These are phyloP conservation scores for Pythium plurisporium DNA, from an alignment of 352 stramenopile species.

Conservation along the genomic window DNA sequence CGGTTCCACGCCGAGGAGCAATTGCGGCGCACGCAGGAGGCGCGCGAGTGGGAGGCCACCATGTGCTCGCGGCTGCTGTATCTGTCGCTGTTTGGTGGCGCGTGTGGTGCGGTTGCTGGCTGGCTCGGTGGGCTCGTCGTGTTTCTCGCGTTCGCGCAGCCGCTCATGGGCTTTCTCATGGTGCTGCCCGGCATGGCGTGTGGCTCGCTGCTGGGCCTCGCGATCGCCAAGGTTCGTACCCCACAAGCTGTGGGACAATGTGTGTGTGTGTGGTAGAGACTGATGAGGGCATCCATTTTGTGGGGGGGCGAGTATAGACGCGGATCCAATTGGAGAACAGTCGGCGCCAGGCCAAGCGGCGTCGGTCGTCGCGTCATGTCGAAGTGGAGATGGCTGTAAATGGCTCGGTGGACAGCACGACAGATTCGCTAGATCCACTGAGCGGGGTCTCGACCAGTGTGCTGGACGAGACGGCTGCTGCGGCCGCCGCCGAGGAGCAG, in stretches of 20 bases:
- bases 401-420: constrained; percentile 22
- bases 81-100: constrained; percentile 47
- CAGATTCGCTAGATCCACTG: constrained; percentile 32
- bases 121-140: constrained; percentile 47
- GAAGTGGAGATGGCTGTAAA: constrained; percentile 58
- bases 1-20: constrained; percentile 62
- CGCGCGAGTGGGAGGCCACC: constrained; percentile 46
- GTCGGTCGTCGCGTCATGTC: constrained; percentile 29
- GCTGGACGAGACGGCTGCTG: constrained; percentile 1
- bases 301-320: too few relatives aligned
- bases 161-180: constrained; percentile 60
- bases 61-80: constrained; percentile 46
- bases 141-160: constrained; percentile 44
- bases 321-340: constrained; percentile 52
- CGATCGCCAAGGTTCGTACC: constrained; percentile 63
- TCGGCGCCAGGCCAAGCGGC: constrained; percentile 34
- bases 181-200: constrained; percentile 58
- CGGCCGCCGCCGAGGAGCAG: constrained; percentile 9
- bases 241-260: too few relatives aligned
- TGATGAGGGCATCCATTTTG: too few relatives aligned
- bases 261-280: background rate
- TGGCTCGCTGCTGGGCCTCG: constrained; percentile 39
- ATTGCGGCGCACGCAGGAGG: constrained; percentile 34
- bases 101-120: constrained; percentile 43
- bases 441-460: constrained; percentile 22